These are phyloP conservation scores for Coemansia aciculifera DNA, from an alignment of 192 early-diverging fungal species.

Conservation along the genomic window DNA sequence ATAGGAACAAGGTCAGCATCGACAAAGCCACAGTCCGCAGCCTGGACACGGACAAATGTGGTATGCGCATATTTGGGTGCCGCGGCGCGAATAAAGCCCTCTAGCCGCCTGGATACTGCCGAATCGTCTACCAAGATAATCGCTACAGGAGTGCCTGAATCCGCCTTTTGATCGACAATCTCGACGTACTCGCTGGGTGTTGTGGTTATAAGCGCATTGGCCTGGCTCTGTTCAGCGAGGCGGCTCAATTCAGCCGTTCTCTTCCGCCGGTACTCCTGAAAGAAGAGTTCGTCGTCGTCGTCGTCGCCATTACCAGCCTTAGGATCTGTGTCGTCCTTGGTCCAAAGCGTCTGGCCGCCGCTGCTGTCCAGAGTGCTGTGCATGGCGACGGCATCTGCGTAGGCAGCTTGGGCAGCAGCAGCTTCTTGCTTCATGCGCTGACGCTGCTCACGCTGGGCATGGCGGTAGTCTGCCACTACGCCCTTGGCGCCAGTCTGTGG, in stretches of 20 bases:
- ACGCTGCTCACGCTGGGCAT: slow-evolving; percentile 15
- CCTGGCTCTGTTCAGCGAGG: slow-evolving; percentile 10
- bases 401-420: slow-evolving; percentile 3
- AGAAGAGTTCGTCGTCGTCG: slow-evolving; percentile 25
- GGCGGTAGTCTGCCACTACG: slow-evolving; percentile 46
- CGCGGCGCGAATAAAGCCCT: slow-evolving; percentile 9
- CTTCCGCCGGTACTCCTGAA: slow-evolving; percentile 37
- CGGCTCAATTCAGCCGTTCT: slow-evolving; percentile 21
- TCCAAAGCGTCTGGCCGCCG: slow-evolving; percentile 17
- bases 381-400: slow-evolving; percentile 2
- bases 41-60: slow-evolving; percentile 36
- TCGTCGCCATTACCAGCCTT: slow-evolving; percentile 1
- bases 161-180: slow-evolving; percentile 34
- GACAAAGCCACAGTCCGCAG: slow-evolving; percentile 37
- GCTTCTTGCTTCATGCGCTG: slow-evolving; percentile 9
- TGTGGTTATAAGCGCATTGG: slow-evolving; percentile 21
- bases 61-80: slow-evolving; percentile 16
- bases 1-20: slow-evolving; percentile 37
- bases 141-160: slow-evolving; percentile 9
- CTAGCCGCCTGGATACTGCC: slow-evolving; percentile 23
- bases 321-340: slow-evolving; percentile 15
- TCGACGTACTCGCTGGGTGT: slow-evolving; percentile 44
- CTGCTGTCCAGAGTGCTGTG: slow-evolving; percentile 9
- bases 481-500: slow-evolving; percentile 53
- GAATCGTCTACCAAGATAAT: slow-evolving; percentile 20